phyloP scores from a whole-genome alignment of 1,284 basidiomycete species.

The Lignosus rhinocerotis region DNA sequence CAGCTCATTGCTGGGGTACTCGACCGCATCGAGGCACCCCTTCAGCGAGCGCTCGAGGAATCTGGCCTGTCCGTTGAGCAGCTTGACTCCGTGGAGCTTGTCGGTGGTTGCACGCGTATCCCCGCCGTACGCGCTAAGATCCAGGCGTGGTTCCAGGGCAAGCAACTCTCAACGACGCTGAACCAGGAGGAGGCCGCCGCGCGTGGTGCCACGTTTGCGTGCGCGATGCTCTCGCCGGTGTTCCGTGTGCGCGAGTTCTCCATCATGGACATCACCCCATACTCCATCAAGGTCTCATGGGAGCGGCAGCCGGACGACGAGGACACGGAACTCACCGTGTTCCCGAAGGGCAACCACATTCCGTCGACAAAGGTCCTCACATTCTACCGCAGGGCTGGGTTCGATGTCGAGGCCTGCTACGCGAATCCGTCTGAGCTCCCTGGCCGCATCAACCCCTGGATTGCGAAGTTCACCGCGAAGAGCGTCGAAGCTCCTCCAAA shows the following conservation, averaged over 20 bases:
- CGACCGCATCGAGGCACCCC: slow-evolving; percentile 52
- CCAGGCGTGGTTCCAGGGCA: slow-evolving; percentile 63
- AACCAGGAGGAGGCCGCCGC: slow-evolving; percentile 96
- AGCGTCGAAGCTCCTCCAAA: slow-evolving; percentile 66
- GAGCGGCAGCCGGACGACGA: slow-evolving; percentile 74
- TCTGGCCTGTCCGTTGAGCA: slow-evolving; percentile 61
- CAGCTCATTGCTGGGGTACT: slow-evolving; percentile 55
- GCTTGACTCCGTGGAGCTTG: slow-evolving; percentile 67
- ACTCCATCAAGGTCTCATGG: slow-evolving; percentile 90
- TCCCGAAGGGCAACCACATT: slow-evolving; percentile 78
- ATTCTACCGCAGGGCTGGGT: slow-evolving; percentile 87
- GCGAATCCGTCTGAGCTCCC: slow-evolving; percentile 71
- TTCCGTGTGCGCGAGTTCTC: slow-evolving; percentile 95
- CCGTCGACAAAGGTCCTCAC: slow-evolving; percentile 94
- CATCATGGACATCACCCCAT: slow-evolving; percentile 80
- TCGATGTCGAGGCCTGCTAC: slow-evolving; percentile 85
- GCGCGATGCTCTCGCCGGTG: slow-evolving; percentile 91
- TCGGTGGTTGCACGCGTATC: slow-evolving; percentile 70
- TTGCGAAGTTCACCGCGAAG: slow-evolving; percentile 81
- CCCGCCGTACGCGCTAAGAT: slow-evolving; percentile 71
- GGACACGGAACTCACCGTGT: slow-evolving; percentile 86
- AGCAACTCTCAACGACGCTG: slow-evolving; percentile 81
- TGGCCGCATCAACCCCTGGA: slow-evolving; percentile 79
- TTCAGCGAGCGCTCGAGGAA: slow-evolving; percentile 56
- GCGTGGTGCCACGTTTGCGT: slow-evolving; percentile 91